These are phyloP conservation scores for Tubosaeta brunneosetosa DNA, from an alignment of 768 basidiomycete genomes.

Conservation along the genomic window DNA sequence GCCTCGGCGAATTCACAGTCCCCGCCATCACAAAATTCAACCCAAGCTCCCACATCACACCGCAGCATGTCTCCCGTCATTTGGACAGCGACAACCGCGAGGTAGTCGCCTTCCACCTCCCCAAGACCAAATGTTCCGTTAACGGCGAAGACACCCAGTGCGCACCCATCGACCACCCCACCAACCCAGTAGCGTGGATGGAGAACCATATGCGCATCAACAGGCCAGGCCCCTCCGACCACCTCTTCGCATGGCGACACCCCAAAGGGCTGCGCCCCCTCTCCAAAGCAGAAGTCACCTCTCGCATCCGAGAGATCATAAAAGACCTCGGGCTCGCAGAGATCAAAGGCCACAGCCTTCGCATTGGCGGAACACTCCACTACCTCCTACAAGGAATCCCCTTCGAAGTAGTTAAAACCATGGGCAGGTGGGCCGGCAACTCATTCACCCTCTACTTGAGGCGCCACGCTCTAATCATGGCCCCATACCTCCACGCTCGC, in stretches of 20 bases:
- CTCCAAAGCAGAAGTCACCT: neutral
- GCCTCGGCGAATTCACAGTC: neutral
- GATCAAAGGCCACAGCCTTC: constrained; percentile 24
- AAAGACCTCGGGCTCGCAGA: neutral
- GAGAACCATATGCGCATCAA: neutral
- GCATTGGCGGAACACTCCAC: constrained; percentile 27
- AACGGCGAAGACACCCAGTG: neutral
- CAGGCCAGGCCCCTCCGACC: neutral
- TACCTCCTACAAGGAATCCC: constrained; percentile 25
- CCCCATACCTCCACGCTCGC: neutral
- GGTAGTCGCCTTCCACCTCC: neutral
- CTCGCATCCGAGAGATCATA: neutral
- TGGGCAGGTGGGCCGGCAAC: constrained; percentile 34
- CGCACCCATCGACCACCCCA: neutral
- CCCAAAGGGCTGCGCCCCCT: neutral
- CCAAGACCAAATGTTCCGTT: neutral
- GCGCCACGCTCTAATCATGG: constrained; percentile 16
- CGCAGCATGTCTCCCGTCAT: neutral
- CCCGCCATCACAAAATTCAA: neutral
- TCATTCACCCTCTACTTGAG: constrained; percentile 29
- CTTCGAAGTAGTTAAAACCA: constrained; percentile 31
- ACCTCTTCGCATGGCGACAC: neutral
- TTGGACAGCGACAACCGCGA: neutral
- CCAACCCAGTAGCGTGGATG: neutral
- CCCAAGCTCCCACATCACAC: neutral